Evolutionary conservation across 2,329 filamentous ascomycete genomes (phyloP), one percentile per base, ranked within the genome.

Genomic region (Aspergillus sp.): DNA sequence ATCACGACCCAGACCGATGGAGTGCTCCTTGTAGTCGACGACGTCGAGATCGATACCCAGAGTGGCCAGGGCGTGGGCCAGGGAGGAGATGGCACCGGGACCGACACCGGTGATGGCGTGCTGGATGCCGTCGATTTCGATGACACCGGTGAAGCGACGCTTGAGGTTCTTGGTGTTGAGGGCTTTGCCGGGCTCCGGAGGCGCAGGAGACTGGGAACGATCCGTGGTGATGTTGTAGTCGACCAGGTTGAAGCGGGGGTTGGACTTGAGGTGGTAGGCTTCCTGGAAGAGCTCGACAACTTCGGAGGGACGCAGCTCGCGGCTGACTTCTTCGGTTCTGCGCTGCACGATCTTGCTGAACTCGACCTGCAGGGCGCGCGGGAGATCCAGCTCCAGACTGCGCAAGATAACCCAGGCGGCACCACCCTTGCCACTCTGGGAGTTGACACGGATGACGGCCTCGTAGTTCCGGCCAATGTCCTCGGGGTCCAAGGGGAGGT

Each of bases 401-500:
- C 90, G 89, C 73, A 93, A 88, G 73, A 98, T 93, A 73, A 98
- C 90, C 91, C 91, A 98, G 54, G 94, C 93, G 62, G 91, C 89
- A 69, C 95, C 95, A 63, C 94, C 94, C 81, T 99, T 98, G 66
- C 94, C 94, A 69, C 88, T 91, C 76, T 98, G 94, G 17, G 91
- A 96, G 82, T 98, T 99, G 84, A 98, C 94, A 62, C 94, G 90
- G 74, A 98, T 98, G 73, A 98, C 90, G 61, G 94, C 94, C 79
- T 98, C 93, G 84, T 98, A 98, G n/a, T 89, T 97, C 60, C 94
- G 88, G 54, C 94, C 94, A 65, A 98, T 96, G 72, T 98, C 94
- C 71, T 90, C 84, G 5, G 94, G 94, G 72, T 98, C 94, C 69
- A 98, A 85, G 11, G 94, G 94, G 52, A 98, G 88, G 74, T 98